Evolutionary conservation across 1,284 basidiomycete genomes (phyloP).

Genomic region (Ganoderma boninense): DNA sequence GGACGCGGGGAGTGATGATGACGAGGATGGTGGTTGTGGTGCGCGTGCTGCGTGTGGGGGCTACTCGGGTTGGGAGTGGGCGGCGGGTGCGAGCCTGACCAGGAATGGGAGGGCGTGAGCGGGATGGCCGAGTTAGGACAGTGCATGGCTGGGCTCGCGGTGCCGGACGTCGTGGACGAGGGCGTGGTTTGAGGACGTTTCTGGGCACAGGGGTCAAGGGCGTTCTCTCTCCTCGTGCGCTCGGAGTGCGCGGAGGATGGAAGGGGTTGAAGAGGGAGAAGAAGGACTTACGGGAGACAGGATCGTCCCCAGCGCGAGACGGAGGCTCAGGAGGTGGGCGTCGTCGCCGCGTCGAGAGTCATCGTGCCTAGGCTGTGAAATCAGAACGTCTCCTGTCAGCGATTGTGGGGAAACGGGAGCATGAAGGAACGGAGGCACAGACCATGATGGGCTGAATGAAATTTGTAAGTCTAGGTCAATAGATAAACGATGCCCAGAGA

Average conservation of each 20-base stretch:
- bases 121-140: slow-evolving; percentile 30
- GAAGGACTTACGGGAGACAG: slow-evolving; percentile 41
- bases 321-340: slow-evolving; percentile 35
- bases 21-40: slow-evolving; percentile 2
- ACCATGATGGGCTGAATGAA: slow-evolving; percentile 24
- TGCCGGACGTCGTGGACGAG: slow-evolving; percentile 39
- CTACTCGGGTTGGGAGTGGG: slow-evolving; percentile 1
- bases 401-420: not conserved
- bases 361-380: slow-evolving; percentile 31
- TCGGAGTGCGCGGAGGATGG: slow-evolving; percentile 5
- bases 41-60: slow-evolving; percentile 12
- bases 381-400: not conserved
- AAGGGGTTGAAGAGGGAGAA: not conserved
- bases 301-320: slow-evolving; percentile 42
- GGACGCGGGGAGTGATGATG: not conserved
- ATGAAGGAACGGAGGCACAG: not conserved
- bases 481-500: not conserved
- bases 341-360: slow-evolving; percentile 32
- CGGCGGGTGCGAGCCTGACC: slow-evolving; percentile 23
- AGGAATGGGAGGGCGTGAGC: slow-evolving; percentile 23
- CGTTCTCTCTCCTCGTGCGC: slow-evolving; percentile 7
- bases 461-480: slow-evolving; percentile 1
- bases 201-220: slow-evolving; percentile 30
- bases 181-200: slow-evolving; percentile 39
- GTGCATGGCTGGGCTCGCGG: slow-evolving; percentile 39